These are phyloP conservation scores for Chenopodium formosanum DNA, from an alignment of 148 eudicot species.

Conservation along the genomic window DNA sequence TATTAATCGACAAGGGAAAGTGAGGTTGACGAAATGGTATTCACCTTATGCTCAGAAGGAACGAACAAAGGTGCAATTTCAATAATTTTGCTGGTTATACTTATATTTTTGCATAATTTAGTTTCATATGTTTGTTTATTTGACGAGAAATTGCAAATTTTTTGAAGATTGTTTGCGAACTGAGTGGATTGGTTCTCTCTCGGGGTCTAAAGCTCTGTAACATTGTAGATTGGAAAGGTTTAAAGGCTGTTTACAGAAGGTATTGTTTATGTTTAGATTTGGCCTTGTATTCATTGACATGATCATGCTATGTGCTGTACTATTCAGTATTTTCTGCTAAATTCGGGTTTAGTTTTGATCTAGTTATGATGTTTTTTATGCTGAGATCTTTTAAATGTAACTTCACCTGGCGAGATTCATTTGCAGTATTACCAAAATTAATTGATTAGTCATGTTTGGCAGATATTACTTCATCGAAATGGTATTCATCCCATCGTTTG, in stretches of 20 bases:
- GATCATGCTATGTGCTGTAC: neutral
- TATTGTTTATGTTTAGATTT: constrained; percentile 10
- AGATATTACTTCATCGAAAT: neutral
- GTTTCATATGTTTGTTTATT: neutral
- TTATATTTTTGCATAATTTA: neutral
- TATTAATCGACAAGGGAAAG: constrained; percentile 90
- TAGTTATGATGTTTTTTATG: neutral
- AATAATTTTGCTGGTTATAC: neutral
- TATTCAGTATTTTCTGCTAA: neutral
- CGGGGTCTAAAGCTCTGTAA: constrained; percentile 94
- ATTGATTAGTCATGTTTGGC: neutral
- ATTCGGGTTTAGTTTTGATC: neutral
- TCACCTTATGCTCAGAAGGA: constrained; percentile 89
- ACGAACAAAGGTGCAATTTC: constrained; percentile 61
- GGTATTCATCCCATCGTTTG: neutral
- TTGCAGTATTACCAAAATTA: neutral
- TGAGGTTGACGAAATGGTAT: constrained; percentile 91
- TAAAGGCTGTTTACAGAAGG: constrained; percentile 92
- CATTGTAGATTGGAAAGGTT: constrained; percentile 96
- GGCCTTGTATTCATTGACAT: neutral
- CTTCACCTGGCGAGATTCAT: neutral
- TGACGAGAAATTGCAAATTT: neutral
- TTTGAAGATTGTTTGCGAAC: constrained; percentile 77
- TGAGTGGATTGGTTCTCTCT: constrained; percentile 73
- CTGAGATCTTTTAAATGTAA: neutral